Conservation (phyloP, 179 eudicot species). For the Spergularia azorica region DNA sequence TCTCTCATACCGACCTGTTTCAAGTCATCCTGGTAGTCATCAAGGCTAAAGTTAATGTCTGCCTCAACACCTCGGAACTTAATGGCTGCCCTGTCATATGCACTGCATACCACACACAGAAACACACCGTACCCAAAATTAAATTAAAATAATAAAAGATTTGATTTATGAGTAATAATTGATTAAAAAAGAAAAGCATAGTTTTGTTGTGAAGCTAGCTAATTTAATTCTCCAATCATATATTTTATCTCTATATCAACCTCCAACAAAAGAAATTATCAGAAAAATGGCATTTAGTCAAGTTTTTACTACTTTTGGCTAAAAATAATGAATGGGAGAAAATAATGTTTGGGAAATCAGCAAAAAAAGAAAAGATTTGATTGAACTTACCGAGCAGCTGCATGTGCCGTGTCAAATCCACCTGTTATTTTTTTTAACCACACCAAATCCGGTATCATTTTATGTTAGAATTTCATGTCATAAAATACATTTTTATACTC, state of each 20-base stretch:
- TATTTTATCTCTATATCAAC: too few species aligned
- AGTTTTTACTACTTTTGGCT: not conserved
- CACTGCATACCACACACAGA: conserved; percentile 46
- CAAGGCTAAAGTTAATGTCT: conserved; percentile 76
- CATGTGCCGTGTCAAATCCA: conserved; percentile 97
- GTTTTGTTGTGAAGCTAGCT: not conserved
- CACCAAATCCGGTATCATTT: conserved; percentile 27
- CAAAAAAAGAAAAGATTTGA: conserved; percentile 9
- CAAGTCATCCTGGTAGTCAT: conserved; percentile 80
- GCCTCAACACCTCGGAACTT: conserved; percentile 88
- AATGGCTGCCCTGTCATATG: conserved; percentile 93
- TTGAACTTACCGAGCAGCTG: conserved; percentile 76
- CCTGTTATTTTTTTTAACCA: conserved; percentile 43
- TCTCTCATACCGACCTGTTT: conserved; percentile 52
- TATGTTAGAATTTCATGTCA: conserved; percentile 11
- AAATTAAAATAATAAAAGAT: not conserved
- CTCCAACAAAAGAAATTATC: not conserved
- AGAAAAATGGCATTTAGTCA: not conserved
- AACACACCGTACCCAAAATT: not conserved
- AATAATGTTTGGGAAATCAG: not conserved
- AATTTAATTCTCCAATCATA: not conserved
- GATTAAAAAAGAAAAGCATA: too few species aligned
- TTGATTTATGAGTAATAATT: too few species aligned
- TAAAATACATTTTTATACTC: not conserved
- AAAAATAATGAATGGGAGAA: conserved; percentile 4